phyloP scores from a whole-genome alignment of 2,329 filamentous ascomycete genomes.

The Amauroascus verrucosus region DNA sequence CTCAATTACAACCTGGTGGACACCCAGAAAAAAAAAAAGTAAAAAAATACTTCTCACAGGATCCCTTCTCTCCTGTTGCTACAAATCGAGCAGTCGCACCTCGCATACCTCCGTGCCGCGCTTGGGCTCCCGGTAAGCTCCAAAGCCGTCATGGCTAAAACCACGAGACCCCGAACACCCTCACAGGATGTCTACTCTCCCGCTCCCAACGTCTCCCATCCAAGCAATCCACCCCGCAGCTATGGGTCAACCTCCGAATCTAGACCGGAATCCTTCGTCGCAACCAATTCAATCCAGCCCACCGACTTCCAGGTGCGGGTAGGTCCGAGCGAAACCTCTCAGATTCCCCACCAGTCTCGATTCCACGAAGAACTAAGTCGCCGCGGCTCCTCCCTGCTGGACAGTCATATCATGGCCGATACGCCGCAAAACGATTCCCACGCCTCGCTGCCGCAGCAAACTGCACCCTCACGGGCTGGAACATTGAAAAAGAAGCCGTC shows the following conservation, averaged over 20 bases:
- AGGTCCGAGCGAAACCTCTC: slow-evolving; percentile 25
- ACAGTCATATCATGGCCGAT: slow-evolving; percentile 17
- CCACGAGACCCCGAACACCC: slow-evolving; percentile 33
- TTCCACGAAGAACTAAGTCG: slow-evolving; percentile 34
- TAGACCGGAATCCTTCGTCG: slow-evolving; percentile 34
- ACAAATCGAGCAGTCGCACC: background rate
- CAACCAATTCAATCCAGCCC: slow-evolving; percentile 22
- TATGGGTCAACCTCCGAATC: slow-evolving; percentile 29
- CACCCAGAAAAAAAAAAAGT: too few species aligned
- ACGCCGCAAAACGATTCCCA: slow-evolving; percentile 28
- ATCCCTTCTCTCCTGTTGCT: too few species aligned
- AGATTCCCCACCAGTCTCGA: slow-evolving; percentile 27
- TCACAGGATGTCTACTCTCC: slow-evolving; percentile 31
- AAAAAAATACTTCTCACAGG: too few species aligned
- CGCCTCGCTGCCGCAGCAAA: slow-evolving; percentile 30
- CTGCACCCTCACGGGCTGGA: slow-evolving; percentile 45
- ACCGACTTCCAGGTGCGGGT: slow-evolving; percentile 32
- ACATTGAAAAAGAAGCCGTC: slow-evolving; percentile 75
- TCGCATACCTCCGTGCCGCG: background rate
- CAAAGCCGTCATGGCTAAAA: slow-evolving; percentile 18
- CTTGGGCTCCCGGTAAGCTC: background rate
- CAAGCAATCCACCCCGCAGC: slow-evolving; percentile 21
- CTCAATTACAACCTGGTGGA: too few species aligned
- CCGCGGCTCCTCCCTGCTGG: slow-evolving; percentile 27
- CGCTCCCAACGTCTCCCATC: slow-evolving; percentile 22